Conservation (phyloP, 2,329 filamentous ascomycete genomes). For the Pestalotiopsis sp. region DNA sequence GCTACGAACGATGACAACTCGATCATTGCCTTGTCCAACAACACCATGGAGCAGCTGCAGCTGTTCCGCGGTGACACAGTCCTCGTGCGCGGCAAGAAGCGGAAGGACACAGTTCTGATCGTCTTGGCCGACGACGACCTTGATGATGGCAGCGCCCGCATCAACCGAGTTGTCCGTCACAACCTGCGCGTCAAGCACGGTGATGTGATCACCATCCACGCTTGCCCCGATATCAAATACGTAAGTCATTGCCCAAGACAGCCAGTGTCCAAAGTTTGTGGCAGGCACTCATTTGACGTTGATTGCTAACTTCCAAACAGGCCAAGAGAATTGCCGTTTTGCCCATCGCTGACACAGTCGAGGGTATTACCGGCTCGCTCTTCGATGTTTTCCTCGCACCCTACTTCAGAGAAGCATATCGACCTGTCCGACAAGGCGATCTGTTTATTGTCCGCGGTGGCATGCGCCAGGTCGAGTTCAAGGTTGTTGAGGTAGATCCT, state of each 20-base stretch:
- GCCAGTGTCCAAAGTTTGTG: background rate
- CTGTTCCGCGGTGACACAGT: conserved; percentile 99
- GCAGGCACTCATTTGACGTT: background rate
- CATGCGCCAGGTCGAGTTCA: conserved; percentile 99
- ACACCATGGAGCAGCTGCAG: conserved; percentile 97
- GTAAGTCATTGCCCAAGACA: conserved; percentile 54
- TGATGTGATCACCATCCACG: conserved; percentile 94
- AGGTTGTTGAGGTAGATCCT: conserved; percentile 97
- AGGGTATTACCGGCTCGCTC: conserved; percentile 94
- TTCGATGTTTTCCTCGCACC: conserved; percentile 99
- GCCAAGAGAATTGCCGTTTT: conserved; percentile 99
- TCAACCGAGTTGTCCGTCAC: conserved; percentile 98
- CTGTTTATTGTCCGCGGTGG: conserved; percentile 96
- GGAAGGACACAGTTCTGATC: conserved; percentile 97
- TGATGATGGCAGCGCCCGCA: conserved; percentile 93
- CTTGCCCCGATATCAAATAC: conserved; percentile 99
- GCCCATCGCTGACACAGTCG: conserved; percentile 95
- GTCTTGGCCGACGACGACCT: conserved; percentile 97
- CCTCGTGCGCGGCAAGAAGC: conserved; percentile 98
- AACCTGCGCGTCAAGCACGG: conserved; percentile 98
- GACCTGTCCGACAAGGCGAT: conserved; percentile 94
- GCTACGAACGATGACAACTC: conserved; percentile 99
- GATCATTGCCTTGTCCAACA: conserved; percentile 96
- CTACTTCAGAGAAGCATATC: conserved; percentile 99
- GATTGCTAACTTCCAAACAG: conserved; percentile 43